phyloP scores from a whole-genome alignment of 1,284 basidiomycete genomes.

The Austroboletus sp. region DNA sequence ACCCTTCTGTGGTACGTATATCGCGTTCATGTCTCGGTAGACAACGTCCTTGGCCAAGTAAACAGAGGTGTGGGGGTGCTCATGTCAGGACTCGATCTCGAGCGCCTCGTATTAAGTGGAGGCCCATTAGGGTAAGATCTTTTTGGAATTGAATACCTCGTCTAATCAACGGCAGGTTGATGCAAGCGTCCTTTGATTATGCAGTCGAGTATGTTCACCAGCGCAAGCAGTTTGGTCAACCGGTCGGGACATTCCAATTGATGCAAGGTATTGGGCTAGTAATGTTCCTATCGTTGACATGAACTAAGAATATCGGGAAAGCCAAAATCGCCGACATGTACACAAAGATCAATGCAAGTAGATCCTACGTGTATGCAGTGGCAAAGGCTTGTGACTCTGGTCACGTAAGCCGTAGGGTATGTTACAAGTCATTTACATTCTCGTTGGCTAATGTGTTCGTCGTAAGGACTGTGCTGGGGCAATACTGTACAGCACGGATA shows the following conservation, averaged over 20 bases:
- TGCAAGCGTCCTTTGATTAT: conserved; percentile 91
- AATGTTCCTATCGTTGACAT: background rate
- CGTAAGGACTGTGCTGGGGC: conserved; percentile 84
- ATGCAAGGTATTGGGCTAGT: conserved; percentile 77
- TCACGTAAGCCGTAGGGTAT: conserved; percentile 72
- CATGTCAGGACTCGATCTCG: conserved; percentile 91
- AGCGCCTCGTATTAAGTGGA: conserved; percentile 85
- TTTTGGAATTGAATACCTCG: background rate
- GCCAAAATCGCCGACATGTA: conserved; percentile 91
- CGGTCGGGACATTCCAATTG: conserved; percentile 87
- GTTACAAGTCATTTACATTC: conserved; percentile 23
- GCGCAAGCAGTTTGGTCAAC: conserved; percentile 82
- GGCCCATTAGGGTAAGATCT: conserved; percentile 54
- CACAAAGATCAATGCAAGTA: conserved; percentile 82
- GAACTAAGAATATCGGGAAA: conserved; percentile 24
- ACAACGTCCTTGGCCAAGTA: conserved; percentile 78
- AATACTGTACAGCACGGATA: conserved; percentile 86
- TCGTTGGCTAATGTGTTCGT: conserved; percentile 3
- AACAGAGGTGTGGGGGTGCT: conserved; percentile 80
- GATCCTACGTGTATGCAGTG: conserved; percentile 90
- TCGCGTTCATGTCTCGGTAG: conserved; percentile 34
- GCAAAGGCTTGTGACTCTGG: conserved; percentile 82
- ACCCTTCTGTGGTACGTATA: background rate
- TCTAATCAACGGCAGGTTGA: conserved; percentile 52
- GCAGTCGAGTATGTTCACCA: conserved; percentile 87